Percentiles rank a stretch among this genome's conserved stretches.
phyloP scores from a whole-genome alignment of 345 rosid species.

The Crucihimalaya himalaica region DNA sequence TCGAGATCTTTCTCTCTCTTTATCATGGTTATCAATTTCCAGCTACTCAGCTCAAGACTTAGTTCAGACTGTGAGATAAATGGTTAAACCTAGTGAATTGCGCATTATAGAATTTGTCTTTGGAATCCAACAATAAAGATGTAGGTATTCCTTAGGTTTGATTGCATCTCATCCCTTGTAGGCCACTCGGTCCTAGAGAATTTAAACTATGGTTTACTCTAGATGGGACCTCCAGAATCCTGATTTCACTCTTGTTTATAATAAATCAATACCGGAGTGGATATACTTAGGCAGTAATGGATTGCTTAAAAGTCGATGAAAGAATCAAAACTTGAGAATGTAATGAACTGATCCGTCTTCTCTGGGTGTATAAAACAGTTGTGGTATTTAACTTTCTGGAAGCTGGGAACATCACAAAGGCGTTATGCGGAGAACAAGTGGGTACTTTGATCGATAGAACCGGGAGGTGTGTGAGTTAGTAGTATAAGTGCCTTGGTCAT shows the following conservation, averaged over 20 bases:
- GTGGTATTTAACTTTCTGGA: conserved; percentile 83
- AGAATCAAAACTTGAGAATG: neutral
- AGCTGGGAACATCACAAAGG: conserved; percentile 81
- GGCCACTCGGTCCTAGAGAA: neutral
- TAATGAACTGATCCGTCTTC: neutral
- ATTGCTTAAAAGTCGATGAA: neutral
- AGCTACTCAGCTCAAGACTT: neutral
- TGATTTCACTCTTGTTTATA: neutral
- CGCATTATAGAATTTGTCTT: neutral
- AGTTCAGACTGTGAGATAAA: neutral
- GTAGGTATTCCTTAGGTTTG: neutral
- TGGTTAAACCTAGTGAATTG: neutral
- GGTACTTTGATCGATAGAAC: conserved; percentile 77
- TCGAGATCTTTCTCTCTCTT: conserved; percentile 35
- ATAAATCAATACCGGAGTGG: neutral
- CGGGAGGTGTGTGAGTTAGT: conserved; percentile 45
- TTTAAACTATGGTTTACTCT: neutral
- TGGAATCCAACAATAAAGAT: neutral
- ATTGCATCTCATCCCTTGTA: neutral
- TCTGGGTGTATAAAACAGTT: conserved; percentile 45
- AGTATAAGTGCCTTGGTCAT: neutral
- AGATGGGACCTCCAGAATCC: conserved; percentile 1
- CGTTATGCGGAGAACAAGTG: conserved; percentile 85
- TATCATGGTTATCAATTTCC: neutral
- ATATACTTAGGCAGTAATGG: neutral